phyloP scores from a whole-genome alignment of 306 rosid genomes.

The Gastrolobium bilobum region DNA sequence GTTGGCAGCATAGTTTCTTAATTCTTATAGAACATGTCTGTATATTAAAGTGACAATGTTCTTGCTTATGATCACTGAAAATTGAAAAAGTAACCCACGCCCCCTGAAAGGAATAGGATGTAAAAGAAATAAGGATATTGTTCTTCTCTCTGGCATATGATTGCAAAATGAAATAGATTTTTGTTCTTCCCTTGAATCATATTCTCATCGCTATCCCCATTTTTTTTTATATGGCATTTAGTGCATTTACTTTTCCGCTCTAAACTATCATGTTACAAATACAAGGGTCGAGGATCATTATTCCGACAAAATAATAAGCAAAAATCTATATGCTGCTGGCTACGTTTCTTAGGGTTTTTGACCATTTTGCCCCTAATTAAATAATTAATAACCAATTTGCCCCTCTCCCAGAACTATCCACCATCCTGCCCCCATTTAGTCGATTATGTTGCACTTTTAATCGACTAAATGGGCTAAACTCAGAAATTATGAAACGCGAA shows the following conservation, averaged over 20 bases:
- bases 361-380: no score
- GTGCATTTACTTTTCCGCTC: neutral
- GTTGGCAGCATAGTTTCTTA: constrained; percentile 40
- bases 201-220: neutral
- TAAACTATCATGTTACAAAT: neutral
- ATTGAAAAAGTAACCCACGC: neutral
- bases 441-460: no score
- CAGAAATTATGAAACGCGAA: no score
- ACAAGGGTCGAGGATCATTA: neutral
- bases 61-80: constrained; percentile 22
- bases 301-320: constrained; percentile 4
- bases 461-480: no score
- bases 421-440: no score
- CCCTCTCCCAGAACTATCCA: no score
- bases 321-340: constrained; percentile 16
- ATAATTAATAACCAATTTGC: no score
- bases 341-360: constrained; percentile 14
- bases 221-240: neutral
- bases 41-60: constrained; percentile 40
- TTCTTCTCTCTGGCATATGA: constrained; percentile 1
- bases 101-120: constrained; percentile 3
- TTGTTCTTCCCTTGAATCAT: neutral
- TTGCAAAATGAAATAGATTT: constrained; percentile 31
- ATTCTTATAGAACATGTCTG: constrained; percentile 35
- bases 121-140: neutral